Conservation (phyloP, 495 filamentous ascomycete species). For the Terfezia claveryi region DNA sequence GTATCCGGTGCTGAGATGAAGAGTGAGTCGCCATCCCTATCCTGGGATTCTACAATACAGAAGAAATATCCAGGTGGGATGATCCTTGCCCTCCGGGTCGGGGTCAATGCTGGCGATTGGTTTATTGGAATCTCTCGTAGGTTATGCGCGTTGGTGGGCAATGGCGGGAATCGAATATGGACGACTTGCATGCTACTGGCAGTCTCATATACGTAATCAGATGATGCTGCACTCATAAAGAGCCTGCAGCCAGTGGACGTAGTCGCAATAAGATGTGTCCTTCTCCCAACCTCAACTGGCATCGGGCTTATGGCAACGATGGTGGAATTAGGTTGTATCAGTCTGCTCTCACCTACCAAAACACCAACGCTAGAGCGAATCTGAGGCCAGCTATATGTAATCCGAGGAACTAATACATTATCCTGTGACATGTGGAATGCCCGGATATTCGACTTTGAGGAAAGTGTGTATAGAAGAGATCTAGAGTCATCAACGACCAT, state of each 20-base stretch:
- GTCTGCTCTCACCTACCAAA: conserved; percentile 45
- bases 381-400: conserved; percentile 31
- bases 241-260: conserved; percentile 80
- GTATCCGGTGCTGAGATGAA: conserved; percentile 78
- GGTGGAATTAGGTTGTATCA: conserved; percentile 40
- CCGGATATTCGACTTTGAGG: conserved; percentile 59
- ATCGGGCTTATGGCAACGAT: conserved; percentile 76
- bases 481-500: conserved; percentile 77
- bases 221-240: conserved; percentile 65
- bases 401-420: conserved; percentile 29
- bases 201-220: conserved; percentile 43
- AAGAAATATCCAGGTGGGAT: conserved; percentile 72
- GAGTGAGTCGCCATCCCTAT: conserved; percentile 35
- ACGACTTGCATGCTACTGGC: conserved; percentile 92
- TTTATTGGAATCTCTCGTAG: conserved; percentile 6
- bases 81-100: conserved; percentile 18
- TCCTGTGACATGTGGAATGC: conserved; percentile 56
- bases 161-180: conserved; percentile 80
- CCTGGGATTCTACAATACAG: conserved; percentile 30
- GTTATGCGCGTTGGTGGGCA: conserved; percentile 11
- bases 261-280: conserved; percentile 72
- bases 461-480: conserved; percentile 74
- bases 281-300: conserved; percentile 52
- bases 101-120: conserved; percentile 14
- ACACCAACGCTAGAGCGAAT: conserved; percentile 53